A percentile compares a stretch with the other conserved stretches of the same genome.
Conservation (phyloP, 768 basidiomycete genomes). For the Termitomyces sp. region DNA sequence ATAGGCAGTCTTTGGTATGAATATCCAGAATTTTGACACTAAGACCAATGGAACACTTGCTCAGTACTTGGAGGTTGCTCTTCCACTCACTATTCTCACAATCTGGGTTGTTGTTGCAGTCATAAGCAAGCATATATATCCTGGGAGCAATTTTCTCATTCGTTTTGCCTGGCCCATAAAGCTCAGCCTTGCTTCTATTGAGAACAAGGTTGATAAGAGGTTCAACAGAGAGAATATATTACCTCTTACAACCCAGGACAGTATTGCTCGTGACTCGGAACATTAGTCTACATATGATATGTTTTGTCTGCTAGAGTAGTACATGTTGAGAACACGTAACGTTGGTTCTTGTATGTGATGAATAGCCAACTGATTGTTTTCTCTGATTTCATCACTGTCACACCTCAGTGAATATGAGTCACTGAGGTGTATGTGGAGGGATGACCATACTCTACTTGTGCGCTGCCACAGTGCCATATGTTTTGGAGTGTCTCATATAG, state of each 20-base stretch:
- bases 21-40: slow-evolving; percentile 36
- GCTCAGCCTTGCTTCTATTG: slow-evolving; percentile 10
- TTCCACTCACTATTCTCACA: slow-evolving; percentile 43
- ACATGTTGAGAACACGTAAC: too few species aligned
- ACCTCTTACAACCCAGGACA: not conserved
- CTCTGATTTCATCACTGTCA: too few species aligned
- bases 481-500: too few species aligned
- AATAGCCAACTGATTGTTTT: too few species aligned
- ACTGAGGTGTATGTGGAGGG: too few species aligned
- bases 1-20: slow-evolving; percentile 58
- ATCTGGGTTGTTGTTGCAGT: slow-evolving; percentile 53
- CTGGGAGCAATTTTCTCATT: slow-evolving; percentile 18
- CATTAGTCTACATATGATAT: too few species aligned
- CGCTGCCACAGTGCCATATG: too few species aligned
- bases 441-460: too few species aligned
- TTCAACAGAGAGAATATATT: not conserved
- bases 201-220: not conserved
- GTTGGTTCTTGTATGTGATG: too few species aligned
- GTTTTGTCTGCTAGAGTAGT: too few species aligned
- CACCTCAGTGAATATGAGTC: too few species aligned
- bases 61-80: slow-evolving; percentile 36
- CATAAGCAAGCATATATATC: slow-evolving; percentile 37
- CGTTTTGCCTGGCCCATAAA: slow-evolving; percentile 31
- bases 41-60: slow-evolving; percentile 30
- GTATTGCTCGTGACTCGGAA: too few species aligned